Percentiles rank a stretch among this genome's conserved stretches.
phyloP scores from a whole-genome alignment of 257 asterid genomes.

The Ehretia macrophylla region DNA sequence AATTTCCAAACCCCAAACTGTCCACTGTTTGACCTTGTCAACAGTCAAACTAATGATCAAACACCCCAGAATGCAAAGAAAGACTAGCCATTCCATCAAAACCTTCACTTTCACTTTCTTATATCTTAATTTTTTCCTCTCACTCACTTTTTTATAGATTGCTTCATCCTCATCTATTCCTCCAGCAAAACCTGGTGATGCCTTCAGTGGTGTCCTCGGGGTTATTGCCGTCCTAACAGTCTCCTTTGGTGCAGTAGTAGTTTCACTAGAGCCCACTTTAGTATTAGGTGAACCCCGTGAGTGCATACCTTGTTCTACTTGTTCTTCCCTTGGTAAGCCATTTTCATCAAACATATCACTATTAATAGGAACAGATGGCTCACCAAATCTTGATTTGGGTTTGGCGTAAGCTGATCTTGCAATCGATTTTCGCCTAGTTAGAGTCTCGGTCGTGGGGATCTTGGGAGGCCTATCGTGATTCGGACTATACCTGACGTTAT shows the following conservation, averaged over 20 bases:
- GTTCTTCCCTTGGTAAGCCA: conserved; percentile 20
- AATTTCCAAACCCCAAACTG: conserved; percentile 45
- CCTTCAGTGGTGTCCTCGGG: conserved; percentile 57
- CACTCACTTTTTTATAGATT: conserved; percentile 74
- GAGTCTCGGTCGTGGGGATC: conserved; percentile 47
- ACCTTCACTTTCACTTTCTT: conserved; percentile 56
- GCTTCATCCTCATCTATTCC: conserved; percentile 68
- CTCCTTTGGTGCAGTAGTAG: conserved; percentile 31
- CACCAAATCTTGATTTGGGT: conserved; percentile 90
- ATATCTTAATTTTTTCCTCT: conserved; percentile 52
- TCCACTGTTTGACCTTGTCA: conserved; percentile 30
- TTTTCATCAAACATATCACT: conserved; percentile 30
- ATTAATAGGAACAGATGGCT: conserved; percentile 49
- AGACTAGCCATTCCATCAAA: conserved; percentile 61
- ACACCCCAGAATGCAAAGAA: conserved; percentile 49
- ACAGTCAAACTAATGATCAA: conserved; percentile 54
- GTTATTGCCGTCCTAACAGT: conserved; percentile 33
- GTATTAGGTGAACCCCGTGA: conserved; percentile 42
- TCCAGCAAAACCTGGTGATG: conserved; percentile 52
- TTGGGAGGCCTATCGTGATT: conserved; percentile 69
- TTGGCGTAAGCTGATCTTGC: conserved; percentile 61
- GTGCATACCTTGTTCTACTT: conserved; percentile 26
- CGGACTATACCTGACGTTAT: conserved; percentile 33
- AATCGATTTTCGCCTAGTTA: conserved; percentile 50
- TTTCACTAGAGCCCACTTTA: conserved; percentile 20